Conservation (phyloP, 768 basidiomycete species). For the Collybia mongolica region DNA sequence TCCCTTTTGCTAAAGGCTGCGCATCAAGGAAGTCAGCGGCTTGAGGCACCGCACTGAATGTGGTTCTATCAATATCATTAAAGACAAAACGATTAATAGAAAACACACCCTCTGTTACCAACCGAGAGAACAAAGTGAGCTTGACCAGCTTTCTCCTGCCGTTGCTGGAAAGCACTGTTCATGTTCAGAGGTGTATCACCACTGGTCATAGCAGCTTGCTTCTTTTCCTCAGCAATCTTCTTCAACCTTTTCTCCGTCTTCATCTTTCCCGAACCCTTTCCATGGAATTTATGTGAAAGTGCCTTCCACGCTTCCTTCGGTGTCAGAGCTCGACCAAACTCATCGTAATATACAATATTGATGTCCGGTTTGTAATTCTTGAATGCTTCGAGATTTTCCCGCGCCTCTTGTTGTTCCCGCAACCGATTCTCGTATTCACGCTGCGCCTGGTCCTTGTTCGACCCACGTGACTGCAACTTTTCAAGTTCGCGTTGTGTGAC, state of each 20-base stretch:
- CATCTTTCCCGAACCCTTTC: slow-evolving; percentile 94
- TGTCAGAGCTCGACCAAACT: slow-evolving; percentile 84
- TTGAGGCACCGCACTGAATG: slow-evolving; percentile 79
- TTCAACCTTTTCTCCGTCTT: slow-evolving; percentile 96
- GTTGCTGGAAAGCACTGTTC: slow-evolving; percentile 89
- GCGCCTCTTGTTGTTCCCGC: slow-evolving; percentile 89
- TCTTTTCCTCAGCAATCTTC: slow-evolving; percentile 97
- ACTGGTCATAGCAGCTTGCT: slow-evolving; percentile 89
- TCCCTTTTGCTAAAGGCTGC: slow-evolving; percentile 79
- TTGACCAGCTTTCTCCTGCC: slow-evolving; percentile 92
- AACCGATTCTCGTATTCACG: slow-evolving; percentile 93
- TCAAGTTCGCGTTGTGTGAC: slow-evolving; percentile 82
- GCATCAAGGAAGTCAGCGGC: slow-evolving; percentile 77
- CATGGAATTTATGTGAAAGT: slow-evolving; percentile 96
- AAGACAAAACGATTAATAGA: background rate
- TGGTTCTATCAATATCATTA: slow-evolving; percentile 9
- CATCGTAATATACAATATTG: slow-evolving; percentile 95
- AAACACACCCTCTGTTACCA: slow-evolving; percentile 82
- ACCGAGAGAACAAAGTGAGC: slow-evolving; percentile 96
- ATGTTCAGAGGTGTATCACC: slow-evolving; percentile 96
- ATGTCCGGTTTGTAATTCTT: slow-evolving; percentile 96
- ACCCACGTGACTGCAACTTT: slow-evolving; percentile 70
- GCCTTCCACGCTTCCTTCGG: slow-evolving; percentile 99
- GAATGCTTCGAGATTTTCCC: slow-evolving; percentile 78
- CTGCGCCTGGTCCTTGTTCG: slow-evolving; percentile 87